Base-by-base conservation (phyloP, 345 rosid genomes). In the Eucalyptus fibrosa region DNA sequence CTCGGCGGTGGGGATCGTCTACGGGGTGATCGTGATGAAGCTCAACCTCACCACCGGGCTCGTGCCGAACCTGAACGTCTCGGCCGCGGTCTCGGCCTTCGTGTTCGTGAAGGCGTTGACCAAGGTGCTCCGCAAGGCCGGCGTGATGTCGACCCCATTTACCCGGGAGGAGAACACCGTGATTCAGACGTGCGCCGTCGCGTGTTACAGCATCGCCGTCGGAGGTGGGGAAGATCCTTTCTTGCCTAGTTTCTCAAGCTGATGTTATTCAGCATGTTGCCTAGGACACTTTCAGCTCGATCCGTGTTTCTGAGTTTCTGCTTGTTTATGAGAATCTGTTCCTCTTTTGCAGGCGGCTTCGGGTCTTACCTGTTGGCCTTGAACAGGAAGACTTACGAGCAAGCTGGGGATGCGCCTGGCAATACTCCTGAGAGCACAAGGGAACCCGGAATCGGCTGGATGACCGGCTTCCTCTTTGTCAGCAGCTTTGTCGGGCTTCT, bases 391-490 rank as follows among this genome's bases (percentile, higher is more conserved):
- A 97, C 98, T 3, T 96, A 95, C 89, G 96, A 93, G 92, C 94
- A 91, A 44, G 94, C 97, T 3, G 99, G 94, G 42, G 92, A 92
- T 90, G 93, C 91, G 51, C 90, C 95, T 4, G 96, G 98, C 40
- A 97, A 96, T 91, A 92, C 82, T 92, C 94, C 96, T 44, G 90
- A 89, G 30, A 95, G 97, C 87, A 92, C 88, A 15, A 97, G 95
- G 90, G 99, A 97, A 89, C 99, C 98, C 85, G 97, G 94, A 86
- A 90, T 97, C 89, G 97, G 95, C 86, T 97, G 99, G 99, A 97
- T 97, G 98, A 96, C 93, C 59, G 94, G 94, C 60, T 96, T 97
- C 65, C 98, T 97, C 80, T 96, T 96, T 90, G 94, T 94, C 12
- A 94, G 93, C 89, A 90, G 95, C 83, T 97, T 97, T 91, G 98